Evolutionary conservation across 208 protist genomes (phyloP).

Genomic region (Porcisia hertigi): DNA sequence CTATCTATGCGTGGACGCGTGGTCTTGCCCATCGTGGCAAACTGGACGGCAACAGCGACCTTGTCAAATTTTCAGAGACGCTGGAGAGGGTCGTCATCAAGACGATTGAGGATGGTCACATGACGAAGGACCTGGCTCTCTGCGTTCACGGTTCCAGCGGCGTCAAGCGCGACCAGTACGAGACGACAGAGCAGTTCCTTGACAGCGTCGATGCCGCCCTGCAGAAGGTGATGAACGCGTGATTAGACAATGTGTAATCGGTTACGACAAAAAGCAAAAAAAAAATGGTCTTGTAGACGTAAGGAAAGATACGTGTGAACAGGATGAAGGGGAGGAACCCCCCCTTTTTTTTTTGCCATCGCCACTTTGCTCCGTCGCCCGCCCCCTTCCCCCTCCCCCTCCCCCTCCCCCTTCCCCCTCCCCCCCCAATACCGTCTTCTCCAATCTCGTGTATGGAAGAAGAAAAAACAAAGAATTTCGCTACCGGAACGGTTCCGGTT

Average conservation of each 20-base stretch:
- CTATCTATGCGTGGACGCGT: slow-evolving; percentile 98
- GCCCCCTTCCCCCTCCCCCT: not conserved
- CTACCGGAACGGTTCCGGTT: not conserved
- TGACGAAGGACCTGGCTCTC: slow-evolving; percentile 98
- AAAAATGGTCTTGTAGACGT: not conserved
- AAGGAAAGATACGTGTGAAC: not conserved
- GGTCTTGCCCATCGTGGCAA: slow-evolving; percentile 95
- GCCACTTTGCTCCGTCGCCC: not conserved
- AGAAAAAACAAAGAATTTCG: slow-evolving; percentile 15
- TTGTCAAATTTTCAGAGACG: slow-evolving; percentile 84
- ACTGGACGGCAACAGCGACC: slow-evolving; percentile 93
- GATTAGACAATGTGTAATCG: not conserved
- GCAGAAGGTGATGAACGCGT: slow-evolving; percentile 43
- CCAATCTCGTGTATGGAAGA: slow-evolving; percentile 7
- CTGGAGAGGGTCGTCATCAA: slow-evolving; percentile 93
- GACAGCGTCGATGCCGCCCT: slow-evolving; percentile 75
- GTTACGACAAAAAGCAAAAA: not conserved
- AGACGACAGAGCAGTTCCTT: slow-evolving; percentile 89
- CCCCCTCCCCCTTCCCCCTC: not conserved
- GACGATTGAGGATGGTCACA: slow-evolving; percentile 93
- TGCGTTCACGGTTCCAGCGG: slow-evolving; percentile 88
- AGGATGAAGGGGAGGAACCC: not conserved
- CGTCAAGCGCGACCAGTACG: slow-evolving; percentile 85
- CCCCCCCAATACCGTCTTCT: not conserved
- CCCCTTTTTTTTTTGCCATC: not conserved